Evolutionary conservation across 768 basidiomycete genomes (phyloP).

Genomic region (Podaxis sp.): DNA sequence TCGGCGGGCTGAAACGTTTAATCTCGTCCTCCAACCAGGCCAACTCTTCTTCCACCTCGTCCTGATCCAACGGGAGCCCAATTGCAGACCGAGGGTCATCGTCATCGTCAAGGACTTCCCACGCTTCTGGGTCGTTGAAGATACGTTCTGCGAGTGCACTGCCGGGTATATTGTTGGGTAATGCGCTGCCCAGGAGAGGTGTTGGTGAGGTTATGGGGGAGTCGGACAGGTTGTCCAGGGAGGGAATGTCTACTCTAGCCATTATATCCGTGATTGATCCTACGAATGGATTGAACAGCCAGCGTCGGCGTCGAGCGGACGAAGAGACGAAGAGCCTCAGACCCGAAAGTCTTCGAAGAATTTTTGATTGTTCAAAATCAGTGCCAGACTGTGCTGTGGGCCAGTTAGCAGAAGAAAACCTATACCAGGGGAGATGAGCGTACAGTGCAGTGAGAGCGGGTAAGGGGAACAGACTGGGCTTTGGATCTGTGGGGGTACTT

Average conservation of each 20-base stretch:
- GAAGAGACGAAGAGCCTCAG: neutral
- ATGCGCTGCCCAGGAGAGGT: neutral
- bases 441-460: neutral
- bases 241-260: neutral
- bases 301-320: neutral
- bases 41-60: conserved; percentile 24
- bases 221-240: neutral
- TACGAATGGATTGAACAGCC: neutral
- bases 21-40: conserved; percentile 35
- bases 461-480: neutral
- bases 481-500: neutral
- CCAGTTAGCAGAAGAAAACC: neutral
- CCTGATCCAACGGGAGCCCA: conserved; percentile 16
- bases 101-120: conserved; percentile 30
- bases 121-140: conserved; percentile 42
- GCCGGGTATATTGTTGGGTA: conserved; percentile 22
- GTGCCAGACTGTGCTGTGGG: neutral
- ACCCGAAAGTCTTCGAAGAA: neutral
- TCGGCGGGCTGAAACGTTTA: conserved; percentile 24
- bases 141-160: conserved; percentile 41
- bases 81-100: conserved; percentile 15
- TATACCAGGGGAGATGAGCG: neutral
- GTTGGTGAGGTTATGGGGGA: conserved; percentile 1
- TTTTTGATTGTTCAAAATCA: neutral
- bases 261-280: neutral